Base-by-base conservation (phyloP, 495 filamentous ascomycete species). In the Hypoxylon subgilvum region DNA sequence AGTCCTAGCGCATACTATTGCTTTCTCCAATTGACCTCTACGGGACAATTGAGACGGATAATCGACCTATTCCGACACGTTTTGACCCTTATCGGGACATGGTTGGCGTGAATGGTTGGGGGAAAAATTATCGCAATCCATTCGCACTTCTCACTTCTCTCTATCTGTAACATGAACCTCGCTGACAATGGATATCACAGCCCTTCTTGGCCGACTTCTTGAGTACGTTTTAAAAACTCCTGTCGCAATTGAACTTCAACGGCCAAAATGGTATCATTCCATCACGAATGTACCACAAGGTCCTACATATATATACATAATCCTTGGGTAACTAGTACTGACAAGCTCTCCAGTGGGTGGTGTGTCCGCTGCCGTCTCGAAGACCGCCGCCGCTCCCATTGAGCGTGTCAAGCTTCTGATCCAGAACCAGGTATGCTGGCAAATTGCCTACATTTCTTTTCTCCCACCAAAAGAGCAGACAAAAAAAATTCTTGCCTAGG, bases 371-470 rank as follows among this genome's bases (percentile, higher is more conserved):
- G 94, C 94, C 79, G 92, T 98, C 88, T 97, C 94, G 70, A 98
- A 98, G 89, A 98, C 94, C 67, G 95, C 95, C 73, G 94, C 94
- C 77, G 94, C 94, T 81, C 94, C 94, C 80, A 98, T 98, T 71
- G 94, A 98, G 91, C 94, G 94, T 90, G 88, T 98, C 83, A 98
- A 98, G 91, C 94, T 98, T 73, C 90, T 98, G 70, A 96, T 98
- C 84, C 94, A 98, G 86, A 98, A 97, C 84, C 94, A 98, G 88
- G 93, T 97, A 86, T 57, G 90, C 79, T 39, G 23, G 12, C 35
- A 9, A 17, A 35, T 35, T 31, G 53, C 5, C 61, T 48, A n/a
- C 30, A 41, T 35, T 14, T 14, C 32, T 28, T 35, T 4, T 35
- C 13, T 35, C 12, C 31, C 7, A 35, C 5, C 5, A 5, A 30